A percentile compares a stretch with the other conserved stretches of the same genome.
Evolutionary conservation across 352 stramenopile genomes (phyloP).

Genomic region (Phytophthora cajani): DNA sequence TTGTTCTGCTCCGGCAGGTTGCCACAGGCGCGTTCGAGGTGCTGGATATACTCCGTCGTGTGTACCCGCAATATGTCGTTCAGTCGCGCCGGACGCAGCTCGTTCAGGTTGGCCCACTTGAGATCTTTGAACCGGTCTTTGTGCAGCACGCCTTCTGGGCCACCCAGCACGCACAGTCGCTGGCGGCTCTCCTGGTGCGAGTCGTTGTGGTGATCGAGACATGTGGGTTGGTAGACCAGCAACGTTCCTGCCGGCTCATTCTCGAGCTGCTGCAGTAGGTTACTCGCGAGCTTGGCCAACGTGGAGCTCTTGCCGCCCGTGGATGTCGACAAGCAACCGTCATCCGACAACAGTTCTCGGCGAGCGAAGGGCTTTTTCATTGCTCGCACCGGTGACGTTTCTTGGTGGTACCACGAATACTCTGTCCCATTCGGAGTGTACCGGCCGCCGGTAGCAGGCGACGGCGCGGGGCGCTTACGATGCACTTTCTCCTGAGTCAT

Average conservation of each 20-base stretch:
- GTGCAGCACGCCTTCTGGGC: constrained; percentile 68
- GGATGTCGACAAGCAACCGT: constrained; percentile 17
- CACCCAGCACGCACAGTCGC: constrained; percentile 58
- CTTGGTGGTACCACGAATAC: constrained; percentile 48
- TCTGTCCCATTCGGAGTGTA: constrained; percentile 33
- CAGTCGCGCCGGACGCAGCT: constrained; percentile 56
- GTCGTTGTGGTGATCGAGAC: constrained; percentile 80
- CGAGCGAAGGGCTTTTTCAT: constrained; percentile 23
- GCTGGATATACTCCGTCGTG: constrained; percentile 68
- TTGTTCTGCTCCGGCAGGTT: constrained; percentile 57
- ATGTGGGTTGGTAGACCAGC: constrained; percentile 74
- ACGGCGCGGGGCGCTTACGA: constrained; percentile 51
- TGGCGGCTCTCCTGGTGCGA: constrained; percentile 74
- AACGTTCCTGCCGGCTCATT: constrained; percentile 46
- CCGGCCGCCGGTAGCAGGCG: constrained; percentile 29
- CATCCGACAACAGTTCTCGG: constrained; percentile 5
- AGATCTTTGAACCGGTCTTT: constrained; percentile 70
- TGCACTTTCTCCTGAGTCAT: constrained; percentile 57
- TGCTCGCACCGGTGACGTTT: constrained; percentile 3
- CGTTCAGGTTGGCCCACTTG: constrained; percentile 63
- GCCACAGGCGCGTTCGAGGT: constrained; percentile 52
- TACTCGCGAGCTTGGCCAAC: constrained; percentile 34
- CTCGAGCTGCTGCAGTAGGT: constrained; percentile 34
- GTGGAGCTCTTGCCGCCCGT: constrained; percentile 31
- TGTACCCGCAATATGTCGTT: constrained; percentile 72